Evolutionary conservation across 371 early-diverging fungal species (phyloP).

Genomic region (Rhizopus arrhizus): DNA sequence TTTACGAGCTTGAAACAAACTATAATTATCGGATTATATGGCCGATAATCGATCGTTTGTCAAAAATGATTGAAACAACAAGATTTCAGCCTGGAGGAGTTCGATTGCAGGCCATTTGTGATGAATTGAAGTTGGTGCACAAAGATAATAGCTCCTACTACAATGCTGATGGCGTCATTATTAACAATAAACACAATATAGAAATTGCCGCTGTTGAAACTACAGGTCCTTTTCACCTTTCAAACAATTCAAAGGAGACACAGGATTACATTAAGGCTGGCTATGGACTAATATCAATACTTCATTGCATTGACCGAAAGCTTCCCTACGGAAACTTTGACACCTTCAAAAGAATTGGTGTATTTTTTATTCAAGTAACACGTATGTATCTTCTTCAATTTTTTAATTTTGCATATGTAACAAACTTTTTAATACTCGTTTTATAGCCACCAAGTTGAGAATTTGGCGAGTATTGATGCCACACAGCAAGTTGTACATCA

Average conservation of each 20-base stretch:
- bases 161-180: conserved; percentile 12
- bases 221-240: conserved; percentile 10
- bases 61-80: conserved; percentile 15
- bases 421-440: conserved; percentile 12
- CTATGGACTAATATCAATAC: conserved; percentile 14
- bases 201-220: conserved; percentile 11
- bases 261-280: conserved; percentile 13
- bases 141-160: conserved; percentile 11
- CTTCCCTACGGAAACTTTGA: neutral
- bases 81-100: conserved; percentile 15
- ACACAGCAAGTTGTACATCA: conserved; percentile 23
- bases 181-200: conserved; percentile 13
- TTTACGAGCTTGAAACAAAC: conserved; percentile 15
- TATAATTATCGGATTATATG: conserved; percentile 20
- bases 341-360: neutral
- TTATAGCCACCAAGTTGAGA: conserved; percentile 18
- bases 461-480: conserved; percentile 19
- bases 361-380: conserved; percentile 18
- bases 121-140: conserved; percentile 8
- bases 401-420: conserved; percentile 11
- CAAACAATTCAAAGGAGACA: conserved; percentile 14
- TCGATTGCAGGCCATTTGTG: conserved; percentile 12
- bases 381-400: conserved; percentile 9
- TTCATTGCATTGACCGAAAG: conserved; percentile 12
- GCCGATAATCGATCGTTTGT: conserved; percentile 15